Evolutionary conservation across 768 basidiomycete genomes (phyloP), one percentile per base, ranked within the genome.

Genomic region (Naganishia onofrii): DNA sequence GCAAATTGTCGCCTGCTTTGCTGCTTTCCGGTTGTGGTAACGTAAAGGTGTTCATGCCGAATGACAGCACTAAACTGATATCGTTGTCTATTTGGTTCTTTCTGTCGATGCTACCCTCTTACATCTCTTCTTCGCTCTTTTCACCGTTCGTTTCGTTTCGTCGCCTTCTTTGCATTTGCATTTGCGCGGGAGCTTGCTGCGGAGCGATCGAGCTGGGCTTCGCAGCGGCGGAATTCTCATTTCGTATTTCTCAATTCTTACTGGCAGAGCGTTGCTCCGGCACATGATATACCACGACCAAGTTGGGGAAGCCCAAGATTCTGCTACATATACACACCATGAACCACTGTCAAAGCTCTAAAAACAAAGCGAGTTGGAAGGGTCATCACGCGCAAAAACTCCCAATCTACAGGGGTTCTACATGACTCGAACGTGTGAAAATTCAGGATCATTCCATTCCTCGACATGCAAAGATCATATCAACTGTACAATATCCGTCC

Each of bases 151-250:
- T n/a, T n/a, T n/a, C 57, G 31, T 42, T 5, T 32, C 32, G 48
- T 21, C 48, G 48, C 48, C 48, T 51, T 46, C n/a, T n/a, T n/a
- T n/a, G n/a, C n/a, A n/a, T n/a, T 51, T 51, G 48, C 6, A 51
- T 51, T 51, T 51, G 19, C 48, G 48, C 48, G 48, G 42, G 15
- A 42, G 42, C 42, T 15, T 42, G 57, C 60, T 63, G 60, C 60
- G 60, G 60, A 63, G 60, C 60, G 60, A 63, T 63, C 60, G 60
- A 63, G 26, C 17, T n/a, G 12, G 28, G 17, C 29, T 55, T 19
- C 54, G 48, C 48, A 51, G n/a, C 48, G n/a, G 54, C n/a, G n/a
- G 26, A 53, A 23, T 53, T 53, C 52, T 9, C 5, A 29, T 53
- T 53, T 53, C 15, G 3, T 42, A 42, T 42, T 42, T 42, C 42